Conservation (phyloP, 306 rosid genomes). For the Acacia confusa region DNA sequence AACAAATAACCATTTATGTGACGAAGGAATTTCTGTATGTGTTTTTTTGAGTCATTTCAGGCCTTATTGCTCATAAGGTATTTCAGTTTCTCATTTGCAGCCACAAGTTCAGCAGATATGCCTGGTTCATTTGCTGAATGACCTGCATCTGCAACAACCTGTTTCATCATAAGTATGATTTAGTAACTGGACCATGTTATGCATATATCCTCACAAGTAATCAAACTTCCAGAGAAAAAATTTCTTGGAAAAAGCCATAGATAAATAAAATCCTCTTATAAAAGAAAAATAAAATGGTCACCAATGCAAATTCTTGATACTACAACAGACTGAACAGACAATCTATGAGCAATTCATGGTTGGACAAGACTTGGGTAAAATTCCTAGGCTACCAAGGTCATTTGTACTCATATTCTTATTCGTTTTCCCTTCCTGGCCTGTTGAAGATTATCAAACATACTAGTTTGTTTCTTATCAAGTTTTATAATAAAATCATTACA, state of each 20-base stretch:
- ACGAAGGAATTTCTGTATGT: background rate
- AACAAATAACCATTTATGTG: background rate
- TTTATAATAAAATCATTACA: background rate
- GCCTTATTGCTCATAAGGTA: slow-evolving; percentile 45
- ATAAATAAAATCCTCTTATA: background rate
- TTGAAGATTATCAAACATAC: background rate
- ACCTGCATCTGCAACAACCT: slow-evolving; percentile 87
- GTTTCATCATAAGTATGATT: slow-evolving; percentile 32
- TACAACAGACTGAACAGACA: background rate
- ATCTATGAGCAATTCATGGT: background rate
- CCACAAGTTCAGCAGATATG: slow-evolving; percentile 87
- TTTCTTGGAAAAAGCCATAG: background rate
- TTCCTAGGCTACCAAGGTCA: background rate
- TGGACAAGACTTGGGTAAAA: background rate
- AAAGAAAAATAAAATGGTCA: background rate
- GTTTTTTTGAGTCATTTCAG: slow-evolving; percentile 36
- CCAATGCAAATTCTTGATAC: background rate
- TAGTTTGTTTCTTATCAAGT: background rate
- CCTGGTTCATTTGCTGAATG: slow-evolving; percentile 96
- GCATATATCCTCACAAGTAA: background rate
- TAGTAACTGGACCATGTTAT: slow-evolving; percentile 16
- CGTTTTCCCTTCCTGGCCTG: background rate
- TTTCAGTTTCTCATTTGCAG: slow-evolving; percentile 83
- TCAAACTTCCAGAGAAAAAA: background rate
- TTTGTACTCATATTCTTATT: background rate